Evolutionary conservation across 768 basidiomycete species (phyloP), one percentile per base, ranked within the genome.

Genomic region (Amanita molliuscula): DNA sequence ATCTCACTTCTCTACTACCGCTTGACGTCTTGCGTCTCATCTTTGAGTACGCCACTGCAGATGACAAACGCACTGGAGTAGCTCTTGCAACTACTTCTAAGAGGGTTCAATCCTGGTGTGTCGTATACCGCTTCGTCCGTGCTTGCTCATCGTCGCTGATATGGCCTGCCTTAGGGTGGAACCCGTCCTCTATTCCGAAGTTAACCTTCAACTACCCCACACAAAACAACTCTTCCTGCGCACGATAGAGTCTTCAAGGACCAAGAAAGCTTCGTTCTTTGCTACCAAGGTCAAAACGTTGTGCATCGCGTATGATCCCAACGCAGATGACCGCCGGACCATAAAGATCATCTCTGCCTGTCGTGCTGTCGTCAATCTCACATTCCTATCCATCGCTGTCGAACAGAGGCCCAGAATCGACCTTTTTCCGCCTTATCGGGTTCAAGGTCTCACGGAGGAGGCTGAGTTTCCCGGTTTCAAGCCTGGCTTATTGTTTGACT

Each of bases 1-100:
- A 33, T 13, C 28, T 52, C 53, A 9, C 20, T 31, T 47, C 65
- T 65, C 50, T 44, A 8, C 55, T 64, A 25, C 67, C 70, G n/a
- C 58, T 65, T 52, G 71, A 71, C 52, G 54, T 69, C 42, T 52
- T 71, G 16, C 65, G 68, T 21, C 55, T 68, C 16, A 55, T 73
- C 11, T 58, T 71, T 29, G 68, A 71, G 45, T 56, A 59, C 16
- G 67, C 67, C 26, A 62, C 66, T 11, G 50, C 49, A 18, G 34
- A 56, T 11, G 64, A 71, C 49, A 59, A 48, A 35, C 59, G 59
- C 36, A 65, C 63, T 4, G 68, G 68, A 0, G 45, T 65, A 18
- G 61, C 58, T 20, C 59, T 71, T 10, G 59, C 62, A 16, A 48
- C 62, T 15, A 56, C 70, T 3, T 71, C 65, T 11, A 62, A 53